Evolutionary conservation across 2,329 filamentous ascomycete genomes (phyloP).

Genomic region (Massarina eburnea): DNA sequence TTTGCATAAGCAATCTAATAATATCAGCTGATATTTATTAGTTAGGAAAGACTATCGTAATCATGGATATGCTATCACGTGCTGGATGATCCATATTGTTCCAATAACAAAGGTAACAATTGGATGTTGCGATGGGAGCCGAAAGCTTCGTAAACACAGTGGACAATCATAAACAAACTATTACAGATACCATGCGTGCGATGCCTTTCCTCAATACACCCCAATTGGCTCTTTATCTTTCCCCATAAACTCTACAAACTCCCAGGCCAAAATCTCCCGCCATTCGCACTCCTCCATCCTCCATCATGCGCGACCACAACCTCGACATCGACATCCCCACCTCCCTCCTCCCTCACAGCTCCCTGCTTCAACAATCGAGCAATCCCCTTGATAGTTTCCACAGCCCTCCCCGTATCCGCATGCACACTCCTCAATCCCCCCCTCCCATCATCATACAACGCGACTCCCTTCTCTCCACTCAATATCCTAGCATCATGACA

Average conservation of each 20-base stretch:
- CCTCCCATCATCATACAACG: slow-evolving; percentile 50
- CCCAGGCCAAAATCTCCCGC: slow-evolving; percentile 30
- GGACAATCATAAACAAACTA: too few species aligned
- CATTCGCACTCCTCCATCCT: slow-evolving; percentile 49
- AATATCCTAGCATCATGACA: slow-evolving; percentile 57
- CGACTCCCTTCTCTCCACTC: slow-evolving; percentile 55
- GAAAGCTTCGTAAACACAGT: too few species aligned
- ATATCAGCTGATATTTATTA: too few species aligned
- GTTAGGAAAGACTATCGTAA: too few species aligned
- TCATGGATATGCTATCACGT: too few species aligned
- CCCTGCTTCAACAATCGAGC: slow-evolving; percentile 35
- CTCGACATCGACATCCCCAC: slow-evolving; percentile 42
- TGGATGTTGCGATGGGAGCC: too few species aligned
- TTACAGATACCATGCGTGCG: too few species aligned
- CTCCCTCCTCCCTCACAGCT: slow-evolving; percentile 19
- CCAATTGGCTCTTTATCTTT: neutral
- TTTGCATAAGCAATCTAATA: too few species aligned
- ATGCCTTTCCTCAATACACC: too few species aligned
- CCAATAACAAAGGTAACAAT: too few species aligned
- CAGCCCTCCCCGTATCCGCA: slow-evolving; percentile 50
- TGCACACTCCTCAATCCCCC: slow-evolving; percentile 55
- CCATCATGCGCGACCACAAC: slow-evolving; percentile 56
- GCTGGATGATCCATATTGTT: too few species aligned
- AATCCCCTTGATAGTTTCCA: slow-evolving; percentile 47
- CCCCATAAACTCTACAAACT: slow-evolving; percentile 6